phyloP scores from a whole-genome alignment of 179 eudicot species.

The Spinacia oleracea region DNA sequence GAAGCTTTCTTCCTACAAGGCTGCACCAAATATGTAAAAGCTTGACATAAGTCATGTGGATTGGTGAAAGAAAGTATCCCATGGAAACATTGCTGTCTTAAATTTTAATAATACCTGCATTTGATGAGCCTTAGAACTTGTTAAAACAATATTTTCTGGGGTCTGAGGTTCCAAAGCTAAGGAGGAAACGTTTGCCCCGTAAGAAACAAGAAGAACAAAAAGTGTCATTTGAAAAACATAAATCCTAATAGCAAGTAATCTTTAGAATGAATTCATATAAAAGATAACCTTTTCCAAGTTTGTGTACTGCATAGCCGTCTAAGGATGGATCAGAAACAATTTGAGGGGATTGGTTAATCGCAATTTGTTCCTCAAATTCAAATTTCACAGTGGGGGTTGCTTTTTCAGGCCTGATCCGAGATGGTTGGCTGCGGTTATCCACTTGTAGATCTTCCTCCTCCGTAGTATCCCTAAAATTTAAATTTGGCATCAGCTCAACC shows the following conservation, averaged over 20 bases:
- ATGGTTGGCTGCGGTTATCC: background rate
- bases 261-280: background rate
- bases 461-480: slow-evolving; percentile 1
- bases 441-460: background rate
- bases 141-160: background rate
- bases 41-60: background rate
- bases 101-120: background rate
- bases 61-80: background rate
- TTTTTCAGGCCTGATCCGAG: background rate
- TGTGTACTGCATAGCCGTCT: background rate
- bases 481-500: no score
- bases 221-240: background rate
- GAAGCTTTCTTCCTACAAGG: background rate
- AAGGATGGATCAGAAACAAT: no score
- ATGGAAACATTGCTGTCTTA: background rate
- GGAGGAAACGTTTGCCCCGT: background rate
- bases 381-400: background rate
- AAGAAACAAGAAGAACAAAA: background rate
- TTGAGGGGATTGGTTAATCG: no score
- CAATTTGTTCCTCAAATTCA: no score
- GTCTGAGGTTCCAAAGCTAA: slow-evolving; percentile 3
- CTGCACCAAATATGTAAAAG: background rate
- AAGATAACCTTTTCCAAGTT: background rate
- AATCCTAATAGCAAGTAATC: background rate
- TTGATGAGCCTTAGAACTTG: background rate